Base-by-base conservation (phyloP, 495 filamentous ascomycete genomes). In the Terfezia boudieri region DNA sequence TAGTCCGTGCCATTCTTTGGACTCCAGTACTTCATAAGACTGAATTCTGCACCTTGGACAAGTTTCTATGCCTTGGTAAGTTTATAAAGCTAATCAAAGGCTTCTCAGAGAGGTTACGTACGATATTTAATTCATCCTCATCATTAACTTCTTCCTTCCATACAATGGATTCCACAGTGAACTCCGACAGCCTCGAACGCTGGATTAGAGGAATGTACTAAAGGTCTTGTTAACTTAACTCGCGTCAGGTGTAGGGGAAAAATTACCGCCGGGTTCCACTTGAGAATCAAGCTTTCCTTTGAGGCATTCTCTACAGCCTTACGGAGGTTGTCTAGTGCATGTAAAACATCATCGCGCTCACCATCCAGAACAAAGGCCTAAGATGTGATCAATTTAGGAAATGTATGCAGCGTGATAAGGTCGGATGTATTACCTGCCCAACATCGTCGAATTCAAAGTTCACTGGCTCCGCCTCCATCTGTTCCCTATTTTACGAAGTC, bases 361-460 rank as follows among this genome's bases (percentile, higher is more conserved):
- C 60, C 60, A 36, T 61, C 59, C 8, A 61, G 43, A 54, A 61
- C 50, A 41, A 61, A 61, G 7, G 56, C 51, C 60, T 61, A 52
- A 49, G 7, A 7, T 32, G 26, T 32, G 7, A 32, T 32, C 26
- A 7, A 32, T 32, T 32, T 32, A 32, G 26, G 26, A 32, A 32
- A 32, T 32, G 26, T 32, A 32, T 32, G 4, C 26, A 32, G 26
- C 26, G 4, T 4, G 26, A 7, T 32, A 32, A 32, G 26, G 4
- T 5, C 1, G 4, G 26, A 32, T 32, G 26, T 32, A 32, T 32
- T 32, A 32, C 26, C 26, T 32, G 26, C 7, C 26, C 26, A 32
- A 32, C 26, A 7, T 32, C 7, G 26, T 32, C 26, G 2, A 32
- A 32, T 32, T 32, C 26, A 1, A 32, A 32, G 7, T 32, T 32